Conservation (phyloP, 1,284 basidiomycete species). For the Fomitopsis pinicola region DNA sequence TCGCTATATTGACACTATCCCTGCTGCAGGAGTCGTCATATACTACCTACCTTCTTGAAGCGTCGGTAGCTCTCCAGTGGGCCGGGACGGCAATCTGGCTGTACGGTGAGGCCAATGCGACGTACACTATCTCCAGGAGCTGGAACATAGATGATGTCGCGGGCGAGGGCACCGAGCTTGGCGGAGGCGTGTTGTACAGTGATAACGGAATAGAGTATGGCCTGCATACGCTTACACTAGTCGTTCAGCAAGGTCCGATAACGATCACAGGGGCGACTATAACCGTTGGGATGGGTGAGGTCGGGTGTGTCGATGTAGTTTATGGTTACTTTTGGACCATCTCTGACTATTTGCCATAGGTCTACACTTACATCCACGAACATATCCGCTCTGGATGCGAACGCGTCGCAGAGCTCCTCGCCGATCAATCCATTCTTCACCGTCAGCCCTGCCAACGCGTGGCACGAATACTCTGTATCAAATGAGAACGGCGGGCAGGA, state of each 20-base stretch:
- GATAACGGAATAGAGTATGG: background rate
- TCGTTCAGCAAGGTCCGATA: background rate
- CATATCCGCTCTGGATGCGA: background rate
- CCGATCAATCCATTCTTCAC: background rate
- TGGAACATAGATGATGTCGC: background rate
- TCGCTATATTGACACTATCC: background rate
- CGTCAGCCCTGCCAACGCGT: background rate
- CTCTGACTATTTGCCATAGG: background rate
- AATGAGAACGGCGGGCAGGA: background rate
- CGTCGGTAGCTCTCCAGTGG: background rate
- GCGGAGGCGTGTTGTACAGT: background rate
- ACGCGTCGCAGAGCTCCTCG: background rate
- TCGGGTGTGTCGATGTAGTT: background rate
- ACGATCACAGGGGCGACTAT: background rate
- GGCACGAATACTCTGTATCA: background rate
- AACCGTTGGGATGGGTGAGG: conserved; percentile 1
- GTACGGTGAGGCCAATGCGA: background rate
- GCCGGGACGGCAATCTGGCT: background rate
- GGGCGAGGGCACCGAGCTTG: background rate
- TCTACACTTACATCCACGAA: background rate
- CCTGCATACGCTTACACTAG: background rate
- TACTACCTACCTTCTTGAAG: background rate
- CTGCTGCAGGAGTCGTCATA: background rate
- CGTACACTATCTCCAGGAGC: background rate
- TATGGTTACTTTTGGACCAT: no score